Evolutionary conservation across 768 basidiomycete species (phyloP).

Genomic region (Roridomyces roridus): DNA sequence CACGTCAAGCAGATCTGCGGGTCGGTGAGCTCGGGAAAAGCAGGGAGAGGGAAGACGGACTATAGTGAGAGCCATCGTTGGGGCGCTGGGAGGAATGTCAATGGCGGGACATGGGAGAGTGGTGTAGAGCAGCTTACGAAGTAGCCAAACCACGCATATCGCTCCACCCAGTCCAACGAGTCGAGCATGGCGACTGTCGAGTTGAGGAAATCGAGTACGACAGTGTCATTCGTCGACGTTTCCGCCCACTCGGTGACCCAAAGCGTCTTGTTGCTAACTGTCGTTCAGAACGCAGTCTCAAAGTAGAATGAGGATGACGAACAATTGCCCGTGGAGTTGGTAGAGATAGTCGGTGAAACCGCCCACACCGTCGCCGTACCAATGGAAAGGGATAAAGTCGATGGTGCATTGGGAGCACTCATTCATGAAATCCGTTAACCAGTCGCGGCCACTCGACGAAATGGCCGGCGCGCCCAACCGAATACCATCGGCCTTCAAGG

Average conservation of each 20-base stretch:
- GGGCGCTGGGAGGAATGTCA: conserved; percentile 42
- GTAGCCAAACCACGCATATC: conserved; percentile 70
- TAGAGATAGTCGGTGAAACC: conserved; percentile 62
- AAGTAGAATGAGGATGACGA: conserved; percentile 10
- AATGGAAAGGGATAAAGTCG: conserved; percentile 57
- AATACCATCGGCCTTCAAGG: conserved; percentile 54
- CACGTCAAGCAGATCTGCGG: conserved; percentile 47
- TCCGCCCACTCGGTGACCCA: conserved; percentile 75
- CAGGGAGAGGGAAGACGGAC: conserved; percentile 34
- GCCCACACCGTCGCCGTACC: conserved; percentile 64
- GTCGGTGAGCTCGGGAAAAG: not conserved
- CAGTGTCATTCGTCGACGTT: conserved; percentile 52
- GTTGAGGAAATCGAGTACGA: conserved; percentile 62
- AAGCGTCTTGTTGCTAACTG: conserved; percentile 48
- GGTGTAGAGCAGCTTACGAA: conserved; percentile 41
- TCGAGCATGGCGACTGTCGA: conserved; percentile 63
- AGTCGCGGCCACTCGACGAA: conserved; percentile 60
- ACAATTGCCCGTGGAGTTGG: conserved; percentile 57
- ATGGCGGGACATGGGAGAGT: conserved; percentile 5
- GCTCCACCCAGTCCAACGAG: conserved; percentile 59
- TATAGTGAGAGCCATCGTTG: conserved; percentile 44
- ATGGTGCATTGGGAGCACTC: conserved; percentile 58
- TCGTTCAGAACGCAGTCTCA: too few relatives aligned
- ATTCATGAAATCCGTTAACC: conserved; percentile 58
- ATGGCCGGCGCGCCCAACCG: conserved; percentile 65